Evolutionary conservation across 2,329 filamentous ascomycete species (phyloP).

Genomic region (Paraconiothyrium brasiliense): DNA sequence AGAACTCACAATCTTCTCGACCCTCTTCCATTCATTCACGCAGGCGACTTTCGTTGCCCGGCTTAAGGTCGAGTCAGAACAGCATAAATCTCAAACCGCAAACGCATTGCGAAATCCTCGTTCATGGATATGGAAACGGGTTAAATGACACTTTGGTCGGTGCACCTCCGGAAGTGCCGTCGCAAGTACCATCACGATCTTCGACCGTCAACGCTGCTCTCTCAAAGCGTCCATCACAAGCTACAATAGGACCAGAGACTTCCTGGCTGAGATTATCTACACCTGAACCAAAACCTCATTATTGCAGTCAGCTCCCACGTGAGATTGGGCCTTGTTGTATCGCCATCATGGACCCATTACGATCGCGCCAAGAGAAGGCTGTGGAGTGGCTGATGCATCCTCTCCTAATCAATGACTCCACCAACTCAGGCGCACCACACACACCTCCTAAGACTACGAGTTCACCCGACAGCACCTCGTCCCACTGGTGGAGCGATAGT

Average conservation of each 20-base stretch:
- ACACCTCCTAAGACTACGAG: constrained; percentile 22
- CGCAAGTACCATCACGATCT: background rate
- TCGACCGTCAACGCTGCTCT: background rate
- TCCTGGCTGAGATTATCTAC: constrained; percentile 32
- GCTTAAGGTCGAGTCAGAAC: constrained; percentile 39
- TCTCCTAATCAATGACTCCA: constrained; percentile 28
- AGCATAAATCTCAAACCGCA: constrained; percentile 35
- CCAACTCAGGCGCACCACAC: constrained; percentile 8
- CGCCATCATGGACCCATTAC: background rate
- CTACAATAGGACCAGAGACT: constrained; percentile 27
- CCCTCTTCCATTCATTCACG: constrained; percentile 49
- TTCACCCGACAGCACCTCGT: constrained; percentile 41
- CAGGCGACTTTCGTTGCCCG: constrained; percentile 39
- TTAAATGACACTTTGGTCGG: constrained; percentile 34
- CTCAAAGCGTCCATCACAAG: constrained; percentile 23
- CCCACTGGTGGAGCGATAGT: constrained; percentile 40
- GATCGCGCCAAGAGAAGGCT: background rate
- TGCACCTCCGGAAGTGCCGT: background rate
- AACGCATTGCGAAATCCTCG: constrained; percentile 47
- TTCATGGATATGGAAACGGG: constrained; percentile 52
- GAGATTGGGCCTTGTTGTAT: background rate
- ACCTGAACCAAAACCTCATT: constrained; percentile 20
- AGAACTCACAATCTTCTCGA: constrained; percentile 36
- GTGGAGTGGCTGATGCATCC: constrained; percentile 18
- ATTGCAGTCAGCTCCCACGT: constrained; percentile 21